phyloP scores from a whole-genome alignment of 2,329 filamentous ascomycete species.

The Phoma herbarum region DNA sequence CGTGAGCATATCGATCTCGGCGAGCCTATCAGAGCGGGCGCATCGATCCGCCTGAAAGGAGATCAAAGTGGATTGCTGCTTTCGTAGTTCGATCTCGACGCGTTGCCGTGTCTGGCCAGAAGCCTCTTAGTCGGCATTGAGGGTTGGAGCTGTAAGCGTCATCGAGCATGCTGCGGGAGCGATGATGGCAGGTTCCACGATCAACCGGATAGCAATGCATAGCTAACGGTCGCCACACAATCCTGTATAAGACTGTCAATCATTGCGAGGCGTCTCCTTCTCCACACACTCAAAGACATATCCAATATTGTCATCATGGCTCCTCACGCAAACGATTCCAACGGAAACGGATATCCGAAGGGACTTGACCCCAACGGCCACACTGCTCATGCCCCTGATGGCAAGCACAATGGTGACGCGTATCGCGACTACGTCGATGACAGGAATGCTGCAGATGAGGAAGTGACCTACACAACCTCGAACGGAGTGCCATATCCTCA shows the following conservation, averaged over 20 bases:
- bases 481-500: constrained; percentile 67
- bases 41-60: constrained; percentile 22
- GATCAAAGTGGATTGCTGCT: constrained; percentile 22
- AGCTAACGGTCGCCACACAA: constrained; percentile 7
- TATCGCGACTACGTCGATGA: constrained; percentile 57
- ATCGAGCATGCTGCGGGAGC: constrained; percentile 21
- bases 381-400: constrained; percentile 28
- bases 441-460: constrained; percentile 54
- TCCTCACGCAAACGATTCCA: constrained; percentile 12
- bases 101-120: constrained; percentile 23
- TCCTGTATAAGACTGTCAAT: constrained; percentile 7
- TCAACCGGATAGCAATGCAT: neutral
- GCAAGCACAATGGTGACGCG: constrained; percentile 48
- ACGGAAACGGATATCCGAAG: constrained; percentile 24
- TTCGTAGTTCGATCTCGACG: constrained; percentile 14
- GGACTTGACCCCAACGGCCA: constrained; percentile 21
- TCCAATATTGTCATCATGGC: constrained; percentile 13
- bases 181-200: constrained; percentile 25
- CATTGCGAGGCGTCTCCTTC: no score
- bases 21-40: constrained; percentile 23
- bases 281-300: neutral
- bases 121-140: constrained; percentile 6
- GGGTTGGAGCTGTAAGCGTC: constrained; percentile 28
- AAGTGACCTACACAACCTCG: constrained; percentile 63
- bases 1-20: neutral